These are phyloP conservation scores for Pseudocercospora eumusae DNA, from an alignment of 2,329 filamentous ascomycete genomes.

Conservation along the genomic window DNA sequence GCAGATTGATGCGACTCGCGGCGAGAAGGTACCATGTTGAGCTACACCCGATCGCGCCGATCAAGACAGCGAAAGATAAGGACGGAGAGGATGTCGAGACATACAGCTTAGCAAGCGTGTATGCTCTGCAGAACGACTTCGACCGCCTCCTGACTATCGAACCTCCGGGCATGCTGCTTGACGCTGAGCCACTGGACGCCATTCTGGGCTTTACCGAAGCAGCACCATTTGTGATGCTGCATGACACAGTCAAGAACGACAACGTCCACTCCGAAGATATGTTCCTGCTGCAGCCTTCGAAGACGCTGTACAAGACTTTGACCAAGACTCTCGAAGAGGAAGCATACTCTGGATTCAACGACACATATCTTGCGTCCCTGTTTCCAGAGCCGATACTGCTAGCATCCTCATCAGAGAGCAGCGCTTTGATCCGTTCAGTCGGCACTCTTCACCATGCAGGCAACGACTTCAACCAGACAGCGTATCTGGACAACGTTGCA, in stretches of 20 bases:
- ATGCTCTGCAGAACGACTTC: slow-evolving; percentile 46
- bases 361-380: slow-evolving; percentile 37
- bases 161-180: slow-evolving; percentile 49
- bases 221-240: slow-evolving; percentile 37
- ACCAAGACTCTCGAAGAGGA: slow-evolving; percentile 20
- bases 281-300: slow-evolving; percentile 35
- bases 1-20: slow-evolving; percentile 48
- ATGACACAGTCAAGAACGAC: slow-evolving; percentile 32
- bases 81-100: slow-evolving; percentile 24
- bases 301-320: slow-evolving; percentile 25
- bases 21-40: slow-evolving; percentile 50
- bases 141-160: slow-evolving; percentile 50
- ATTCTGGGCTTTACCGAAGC: slow-evolving; percentile 38
- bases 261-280: slow-evolving; percentile 40
- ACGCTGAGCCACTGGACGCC: slow-evolving; percentile 50
- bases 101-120: slow-evolving; percentile 51
- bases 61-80: slow-evolving; percentile 33
- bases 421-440: slow-evolving; percentile 37
- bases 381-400: slow-evolving; percentile 35
- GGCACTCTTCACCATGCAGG: slow-evolving; percentile 35
- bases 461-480: slow-evolving; percentile 48
- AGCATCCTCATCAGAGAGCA: slow-evolving; percentile 28
- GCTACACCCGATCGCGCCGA: slow-evolving; percentile 47
- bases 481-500: slow-evolving; percentile 46
- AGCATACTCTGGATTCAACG: slow-evolving; percentile 22